Conservation (phyloP, 1,284 basidiomycete genomes). For the Cutaneotrichosporon sp. region DNA sequence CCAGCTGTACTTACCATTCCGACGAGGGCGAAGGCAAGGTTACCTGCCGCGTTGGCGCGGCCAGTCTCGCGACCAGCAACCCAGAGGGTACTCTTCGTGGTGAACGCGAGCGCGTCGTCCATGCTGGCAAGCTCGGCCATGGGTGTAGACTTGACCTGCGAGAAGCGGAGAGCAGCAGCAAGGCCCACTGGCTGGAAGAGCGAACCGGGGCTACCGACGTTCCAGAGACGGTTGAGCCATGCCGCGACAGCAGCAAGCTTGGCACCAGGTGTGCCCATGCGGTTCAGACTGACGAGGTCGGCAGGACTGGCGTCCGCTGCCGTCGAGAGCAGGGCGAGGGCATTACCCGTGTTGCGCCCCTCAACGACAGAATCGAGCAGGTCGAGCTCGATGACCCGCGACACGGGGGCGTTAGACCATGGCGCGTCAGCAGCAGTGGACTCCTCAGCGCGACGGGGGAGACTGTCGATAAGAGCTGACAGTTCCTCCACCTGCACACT, state of each 20-base stretch:
- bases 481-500: slow-evolving; percentile 9
- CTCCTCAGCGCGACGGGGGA: slow-evolving; percentile 9
- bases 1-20: slow-evolving; percentile 12
- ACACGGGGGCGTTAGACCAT: slow-evolving; percentile 25
- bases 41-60: slow-evolving; percentile 11
- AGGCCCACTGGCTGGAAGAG: slow-evolving; percentile 32
- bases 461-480: slow-evolving; percentile 13
- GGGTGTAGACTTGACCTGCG: slow-evolving; percentile 18
- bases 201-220: slow-evolving; percentile 19
- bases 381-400: slow-evolving; percentile 24
- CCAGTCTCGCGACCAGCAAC: slow-evolving; percentile 9
- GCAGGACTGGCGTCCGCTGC: slow-evolving; percentile 10
- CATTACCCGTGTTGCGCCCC: neutral
- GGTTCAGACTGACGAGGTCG: slow-evolving; percentile 13
- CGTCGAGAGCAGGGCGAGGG: slow-evolving; percentile 13
- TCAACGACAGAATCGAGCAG: slow-evolving; percentile 7
- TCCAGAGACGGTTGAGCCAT: slow-evolving; percentile 31
- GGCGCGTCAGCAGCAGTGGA: slow-evolving; percentile 16
- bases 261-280: neutral
- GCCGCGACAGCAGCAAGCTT: slow-evolving; percentile 12
- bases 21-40: slow-evolving; percentile 17
- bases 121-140: slow-evolving; percentile 31
- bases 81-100: slow-evolving; percentile 26
- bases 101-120: slow-evolving; percentile 31
- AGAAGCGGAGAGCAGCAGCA: slow-evolving; percentile 18